Percentiles rank a stretch among this genome's conserved stretches.
Evolutionary conservation across 345 rosid species (phyloP).

Genomic region (Viola odorata): DNA sequence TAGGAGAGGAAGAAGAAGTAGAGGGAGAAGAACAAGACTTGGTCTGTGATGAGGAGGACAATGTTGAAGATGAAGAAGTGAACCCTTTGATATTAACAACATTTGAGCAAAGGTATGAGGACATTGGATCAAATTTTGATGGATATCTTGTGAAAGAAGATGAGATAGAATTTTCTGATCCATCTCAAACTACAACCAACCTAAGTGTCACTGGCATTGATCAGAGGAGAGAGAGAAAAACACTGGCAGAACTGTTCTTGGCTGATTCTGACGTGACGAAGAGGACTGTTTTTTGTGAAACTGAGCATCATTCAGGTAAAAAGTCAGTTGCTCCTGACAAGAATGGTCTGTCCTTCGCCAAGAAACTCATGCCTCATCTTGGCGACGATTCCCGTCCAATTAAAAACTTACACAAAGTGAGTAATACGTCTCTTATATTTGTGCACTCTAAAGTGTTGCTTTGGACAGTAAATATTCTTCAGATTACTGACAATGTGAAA

Average conservation of each 20-base stretch:
- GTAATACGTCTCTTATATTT: not conserved
- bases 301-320: constrained; percentile 18
- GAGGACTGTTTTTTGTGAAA: constrained; percentile 28
- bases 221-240: constrained; percentile 46
- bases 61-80: constrained; percentile 33
- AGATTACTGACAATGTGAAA: not conserved
- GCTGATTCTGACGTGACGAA: constrained; percentile 44
- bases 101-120: constrained; percentile 22
- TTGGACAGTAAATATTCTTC: not conserved
- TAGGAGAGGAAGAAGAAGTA: constrained; percentile 21
- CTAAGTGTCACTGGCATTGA: constrained; percentile 17
- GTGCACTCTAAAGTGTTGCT: not conserved
- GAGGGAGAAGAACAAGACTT: constrained; percentile 8
- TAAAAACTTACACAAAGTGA: constrained; percentile 53
- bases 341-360: constrained; percentile 44
- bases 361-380: constrained; percentile 54
- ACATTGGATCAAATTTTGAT: constrained; percentile 4
- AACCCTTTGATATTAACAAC: constrained; percentile 58
- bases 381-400: constrained; percentile 57
- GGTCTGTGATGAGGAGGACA: constrained; percentile 21
- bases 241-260: constrained; percentile 73
- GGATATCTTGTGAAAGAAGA: constrained; percentile 11
- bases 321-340: constrained; percentile 27
- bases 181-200: constrained; percentile 8
- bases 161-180: constrained; percentile 20